Base-by-base conservation (phyloP, 805 yeast genomes). In the Sugiyamaella floridensis region DNA sequence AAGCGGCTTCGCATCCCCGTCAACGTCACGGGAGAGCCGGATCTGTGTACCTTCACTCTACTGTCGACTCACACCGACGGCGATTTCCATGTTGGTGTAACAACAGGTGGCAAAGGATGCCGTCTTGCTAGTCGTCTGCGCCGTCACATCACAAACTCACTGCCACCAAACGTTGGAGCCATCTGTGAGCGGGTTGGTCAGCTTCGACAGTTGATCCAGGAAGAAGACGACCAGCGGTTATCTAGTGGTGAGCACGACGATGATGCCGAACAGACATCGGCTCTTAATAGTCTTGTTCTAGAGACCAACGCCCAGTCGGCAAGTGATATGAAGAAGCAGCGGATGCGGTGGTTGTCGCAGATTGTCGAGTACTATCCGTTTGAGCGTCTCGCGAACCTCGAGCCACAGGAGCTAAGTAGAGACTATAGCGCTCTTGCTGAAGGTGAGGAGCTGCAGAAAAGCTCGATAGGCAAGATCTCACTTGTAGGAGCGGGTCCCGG, bases 401-500 rank as follows among this genome's bases (percentile, higher is more conserved):
- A 83, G 1, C 67, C 86, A 15, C 79, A 78, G 14, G 85, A 83
- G 58, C 72, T 86, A 50, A 67, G 79, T 1, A 66, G 67, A 14
- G 76, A 71, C 11, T 79, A 76, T 58, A 60, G 51, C 11, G 4
- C 15, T n/a, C 15, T 6, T 7, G 14, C 29, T 9, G 51, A 45
- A 12, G 37, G 26, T 6, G 26, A 22, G 6, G 28, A n/a, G 40
- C 20, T 28, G 2, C 26, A n/a, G n/a, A n/a, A n/a, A 20, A 15
- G 15, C n/a, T n/a, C 28, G 14, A 20, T 7, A 18, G 52, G 0
- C 15, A 14, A 3, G 95, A 83, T 90, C 10, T 79, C 93, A 1
- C 73, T 92, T n/a, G 89, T 92, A 16, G 98, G 98, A 0, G 78
- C 96, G 1, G 98, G 98, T 0, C 97, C 98, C 0, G 98, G 98